Percentiles rank a stretch among this genome's conserved stretches.
phyloP scores from a whole-genome alignment of 176 grass and related monocot genomes.

The Bonia amplexicaulis region DNA sequence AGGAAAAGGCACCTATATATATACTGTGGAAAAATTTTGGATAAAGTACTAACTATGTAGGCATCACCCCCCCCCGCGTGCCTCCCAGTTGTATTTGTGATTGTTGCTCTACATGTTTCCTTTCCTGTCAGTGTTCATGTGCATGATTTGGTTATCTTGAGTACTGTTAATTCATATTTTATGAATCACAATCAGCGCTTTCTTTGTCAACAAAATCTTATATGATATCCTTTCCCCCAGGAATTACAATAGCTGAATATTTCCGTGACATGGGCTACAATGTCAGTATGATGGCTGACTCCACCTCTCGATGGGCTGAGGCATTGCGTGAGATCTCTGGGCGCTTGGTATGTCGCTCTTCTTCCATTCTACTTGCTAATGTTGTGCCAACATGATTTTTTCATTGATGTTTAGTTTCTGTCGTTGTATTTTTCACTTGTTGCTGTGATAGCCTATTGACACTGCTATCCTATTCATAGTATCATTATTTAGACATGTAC shows the following conservation, averaged over 20 bases:
- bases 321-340: conserved; percentile 74
- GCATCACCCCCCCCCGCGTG: background rate
- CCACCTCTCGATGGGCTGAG: conserved; percentile 84
- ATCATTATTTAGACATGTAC: background rate
- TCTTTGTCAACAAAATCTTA: background rate
- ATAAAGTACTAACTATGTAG: background rate
- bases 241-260: conserved; percentile 92
- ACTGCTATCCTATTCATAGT: background rate
- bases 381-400: background rate
- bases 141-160: background rate
- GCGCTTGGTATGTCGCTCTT: conserved; percentile 43
- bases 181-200: background rate
- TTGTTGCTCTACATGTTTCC: background rate
- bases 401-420: background rate
- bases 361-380: background rate
- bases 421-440: background rate
- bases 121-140: background rate
- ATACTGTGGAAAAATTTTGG: background rate
- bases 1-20: background rate
- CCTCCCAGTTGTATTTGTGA: background rate
- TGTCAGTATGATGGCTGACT: conserved; percentile 99
- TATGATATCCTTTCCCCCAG: conserved; percentile 20
- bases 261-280: conserved; percentile 95
- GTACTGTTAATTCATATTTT: background rate
- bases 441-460: background rate